Evolutionary conservation across 768 basidiomycete species (phyloP).

Genomic region (Hypholoma fasciculare): DNA sequence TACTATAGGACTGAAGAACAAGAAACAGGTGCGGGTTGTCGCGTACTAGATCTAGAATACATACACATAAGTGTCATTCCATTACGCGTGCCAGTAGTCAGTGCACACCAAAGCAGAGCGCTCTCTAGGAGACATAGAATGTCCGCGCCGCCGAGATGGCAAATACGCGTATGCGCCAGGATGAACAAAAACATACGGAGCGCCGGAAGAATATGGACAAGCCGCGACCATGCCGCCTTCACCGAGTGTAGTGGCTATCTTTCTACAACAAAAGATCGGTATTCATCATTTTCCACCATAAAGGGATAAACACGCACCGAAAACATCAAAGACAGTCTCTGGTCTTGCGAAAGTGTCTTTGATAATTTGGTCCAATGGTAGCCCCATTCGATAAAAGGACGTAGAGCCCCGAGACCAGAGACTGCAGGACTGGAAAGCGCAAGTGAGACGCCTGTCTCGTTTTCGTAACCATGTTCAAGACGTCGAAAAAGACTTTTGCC

Average conservation of each 20-base stretch:
- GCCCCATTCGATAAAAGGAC: neutral
- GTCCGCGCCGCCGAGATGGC: slow-evolving; percentile 11
- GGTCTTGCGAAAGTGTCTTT: neutral
- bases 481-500: no score
- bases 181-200: neutral
- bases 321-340: neutral
- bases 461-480: no score
- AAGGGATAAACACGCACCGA: neutral
- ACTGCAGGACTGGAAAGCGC: neutral
- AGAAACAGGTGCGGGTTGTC: slow-evolving; percentile 34
- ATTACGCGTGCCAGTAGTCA: neutral
- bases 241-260: neutral
- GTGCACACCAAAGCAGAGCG: slow-evolving; percentile 15
- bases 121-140: slow-evolving; percentile 9
- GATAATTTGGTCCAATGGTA: neutral
- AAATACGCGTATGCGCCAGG: neutral
- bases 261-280: neutral
- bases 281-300: neutral
- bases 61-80: neutral
- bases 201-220: neutral
- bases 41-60: slow-evolving; percentile 8
- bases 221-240: neutral
- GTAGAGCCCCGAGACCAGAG: slow-evolving; percentile 6
- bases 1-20: slow-evolving; percentile 43
- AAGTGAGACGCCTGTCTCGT: neutral